phyloP scores from a whole-genome alignment of 202 grass and related monocot genomes.

The Hordeum pubiflorum region DNA sequence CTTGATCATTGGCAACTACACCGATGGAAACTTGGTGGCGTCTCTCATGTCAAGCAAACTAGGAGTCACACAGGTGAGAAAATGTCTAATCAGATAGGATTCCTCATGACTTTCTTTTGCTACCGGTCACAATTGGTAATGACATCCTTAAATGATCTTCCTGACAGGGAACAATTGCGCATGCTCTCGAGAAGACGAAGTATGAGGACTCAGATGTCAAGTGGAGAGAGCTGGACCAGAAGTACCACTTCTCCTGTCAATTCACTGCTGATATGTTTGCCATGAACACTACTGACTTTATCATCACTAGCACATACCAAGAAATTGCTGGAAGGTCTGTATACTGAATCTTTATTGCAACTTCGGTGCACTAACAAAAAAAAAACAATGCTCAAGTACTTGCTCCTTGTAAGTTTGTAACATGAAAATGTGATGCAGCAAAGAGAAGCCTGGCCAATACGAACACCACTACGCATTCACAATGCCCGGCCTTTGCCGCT shows the following conservation, averaged over 20 bases:
- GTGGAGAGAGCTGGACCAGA: conserved; percentile 81
- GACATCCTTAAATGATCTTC: conserved; percentile 5
- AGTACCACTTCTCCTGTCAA: conserved; percentile 95
- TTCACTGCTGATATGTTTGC: conserved; percentile 96
- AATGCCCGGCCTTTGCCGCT: conserved; percentile 84
- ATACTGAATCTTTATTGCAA: background rate
- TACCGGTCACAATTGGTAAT: background rate
- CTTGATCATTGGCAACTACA: conserved; percentile 91
- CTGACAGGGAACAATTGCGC: conserved; percentile 71
- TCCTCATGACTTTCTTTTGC: background rate
- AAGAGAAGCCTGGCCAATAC: conserved; percentile 86
- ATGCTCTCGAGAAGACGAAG: conserved; percentile 96
- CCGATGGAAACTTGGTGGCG: conserved; percentile 89
- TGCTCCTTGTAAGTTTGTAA: background rate
- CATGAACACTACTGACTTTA: conserved; percentile 95
- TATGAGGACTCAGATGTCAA: conserved; percentile 90
- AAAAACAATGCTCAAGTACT: background rate
- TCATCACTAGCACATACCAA: conserved; percentile 95
- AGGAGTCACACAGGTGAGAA: conserved; percentile 71
- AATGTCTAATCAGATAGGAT: background rate
- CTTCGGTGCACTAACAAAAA: background rate
- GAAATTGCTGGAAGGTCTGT: conserved; percentile 87
- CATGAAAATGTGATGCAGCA: conserved; percentile 42
- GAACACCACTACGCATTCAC: conserved; percentile 84
- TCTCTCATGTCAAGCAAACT: conserved; percentile 79